Evolutionary conservation across 352 stramenopile species (phyloP).

Genomic region (Globisporangium uncinulatum): DNA sequence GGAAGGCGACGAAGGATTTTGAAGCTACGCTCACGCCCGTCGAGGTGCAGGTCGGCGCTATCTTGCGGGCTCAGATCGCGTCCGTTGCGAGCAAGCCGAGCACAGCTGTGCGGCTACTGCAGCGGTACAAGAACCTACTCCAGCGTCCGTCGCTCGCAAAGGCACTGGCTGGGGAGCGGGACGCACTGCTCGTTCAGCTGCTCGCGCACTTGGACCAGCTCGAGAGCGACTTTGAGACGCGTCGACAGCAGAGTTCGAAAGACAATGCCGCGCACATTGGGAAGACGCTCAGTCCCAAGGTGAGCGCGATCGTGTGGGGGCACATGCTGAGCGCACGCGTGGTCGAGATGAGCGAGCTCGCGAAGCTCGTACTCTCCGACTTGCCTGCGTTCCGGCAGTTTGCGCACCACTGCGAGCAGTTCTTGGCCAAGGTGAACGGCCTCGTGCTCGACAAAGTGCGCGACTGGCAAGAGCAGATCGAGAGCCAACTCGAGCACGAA

Average conservation of each 20-base stretch:
- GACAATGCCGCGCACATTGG: conserved; percentile 44
- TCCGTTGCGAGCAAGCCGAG: conserved; percentile 51
- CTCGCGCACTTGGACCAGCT: conserved; percentile 83
- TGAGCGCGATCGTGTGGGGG: conserved; percentile 83
- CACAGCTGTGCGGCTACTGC: conserved; percentile 72
- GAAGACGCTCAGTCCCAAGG: conserved; percentile 80
- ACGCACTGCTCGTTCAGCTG: conserved; percentile 85
- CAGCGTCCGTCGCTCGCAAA: conserved; percentile 69
- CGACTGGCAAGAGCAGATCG: conserved; percentile 83
- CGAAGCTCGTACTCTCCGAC: conserved; percentile 54
- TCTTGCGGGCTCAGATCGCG: conserved; percentile 74
- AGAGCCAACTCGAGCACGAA: conserved; percentile 55
- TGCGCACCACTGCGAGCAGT: conserved; percentile 44
- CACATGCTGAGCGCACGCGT: conserved; percentile 66
- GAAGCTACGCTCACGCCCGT: conserved; percentile 77
- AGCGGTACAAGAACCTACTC: conserved; percentile 83
- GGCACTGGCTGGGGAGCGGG: conserved; percentile 74
- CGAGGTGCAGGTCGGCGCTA: conserved; percentile 75
- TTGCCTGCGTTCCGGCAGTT: conserved; percentile 55
- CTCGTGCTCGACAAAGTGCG: conserved; percentile 76
- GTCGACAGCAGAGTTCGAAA: conserved; percentile 23
- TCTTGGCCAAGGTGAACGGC: conserved; percentile 47
- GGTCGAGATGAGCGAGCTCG: conserved; percentile 41
- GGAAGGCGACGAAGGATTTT: conserved; percentile 62
- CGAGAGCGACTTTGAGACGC: conserved; percentile 80